Percentiles rank a stretch among this genome's conserved stretches.
Evolutionary conservation across 495 filamentous ascomycete genomes (phyloP).

Genomic region (Aspergillus sclerotiicarbonarius): DNA sequence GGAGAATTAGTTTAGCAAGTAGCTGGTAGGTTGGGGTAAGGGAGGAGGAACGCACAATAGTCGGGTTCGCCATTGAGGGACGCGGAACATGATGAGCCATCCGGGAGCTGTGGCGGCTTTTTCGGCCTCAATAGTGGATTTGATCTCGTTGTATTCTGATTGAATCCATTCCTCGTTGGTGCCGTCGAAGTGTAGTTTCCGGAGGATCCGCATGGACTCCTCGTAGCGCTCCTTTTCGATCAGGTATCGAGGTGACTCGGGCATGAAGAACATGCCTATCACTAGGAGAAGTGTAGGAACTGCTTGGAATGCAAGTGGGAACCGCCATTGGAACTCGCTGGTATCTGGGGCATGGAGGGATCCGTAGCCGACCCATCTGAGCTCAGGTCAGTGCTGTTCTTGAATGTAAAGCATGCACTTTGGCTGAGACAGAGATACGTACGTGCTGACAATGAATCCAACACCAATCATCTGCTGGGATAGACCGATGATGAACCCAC

Average conservation of each 20-base stretch:
- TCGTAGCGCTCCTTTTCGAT: slow-evolving; percentile 45
- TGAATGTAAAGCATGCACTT: background rate
- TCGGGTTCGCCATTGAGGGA: slow-evolving; percentile 48
- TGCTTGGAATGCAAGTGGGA: slow-evolving; percentile 54
- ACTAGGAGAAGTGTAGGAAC: slow-evolving; percentile 45
- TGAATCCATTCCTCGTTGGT: slow-evolving; percentile 50
- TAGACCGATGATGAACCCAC: slow-evolving; percentile 56
- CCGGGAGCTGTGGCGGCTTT: slow-evolving; percentile 41
- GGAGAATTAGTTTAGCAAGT: slow-evolving; percentile 14
- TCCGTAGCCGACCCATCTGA: slow-evolving; percentile 57
- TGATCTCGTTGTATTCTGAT: slow-evolving; percentile 48
- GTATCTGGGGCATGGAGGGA: slow-evolving; percentile 40
- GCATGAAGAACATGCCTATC: slow-evolving; percentile 50
- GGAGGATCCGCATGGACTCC: slow-evolving; percentile 48
- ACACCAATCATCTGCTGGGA: slow-evolving; percentile 61
- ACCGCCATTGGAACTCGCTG: slow-evolving; percentile 52
- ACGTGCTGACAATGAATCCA: slow-evolving; percentile 52
- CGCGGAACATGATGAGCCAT: slow-evolving; percentile 52
- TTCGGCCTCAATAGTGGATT: slow-evolving; percentile 46
- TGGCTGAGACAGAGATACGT: slow-evolving; percentile 12
- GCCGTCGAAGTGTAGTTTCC: slow-evolving; percentile 49
- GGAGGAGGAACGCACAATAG: slow-evolving; percentile 37
- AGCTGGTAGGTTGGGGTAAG: background rate
- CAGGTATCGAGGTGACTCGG: slow-evolving; percentile 56
- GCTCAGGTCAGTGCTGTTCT: background rate